Conservation (phyloP, 2,329 filamentous ascomycete species). For the Pseudocercospora vitis region DNA sequence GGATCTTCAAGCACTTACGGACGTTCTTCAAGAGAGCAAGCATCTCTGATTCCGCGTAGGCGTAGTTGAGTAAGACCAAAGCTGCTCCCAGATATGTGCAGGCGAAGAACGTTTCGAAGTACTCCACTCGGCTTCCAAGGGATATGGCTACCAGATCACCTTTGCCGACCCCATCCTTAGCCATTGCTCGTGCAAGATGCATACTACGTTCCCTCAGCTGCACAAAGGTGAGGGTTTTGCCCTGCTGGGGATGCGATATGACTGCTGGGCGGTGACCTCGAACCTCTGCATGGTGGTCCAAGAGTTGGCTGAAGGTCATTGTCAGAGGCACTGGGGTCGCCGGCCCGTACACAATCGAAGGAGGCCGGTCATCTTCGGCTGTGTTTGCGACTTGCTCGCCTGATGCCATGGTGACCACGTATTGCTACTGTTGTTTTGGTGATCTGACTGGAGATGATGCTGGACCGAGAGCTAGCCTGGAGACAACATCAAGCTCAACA, state of each 20-base stretch:
- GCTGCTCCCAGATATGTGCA: slow-evolving; percentile 34
- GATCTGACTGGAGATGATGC: no score
- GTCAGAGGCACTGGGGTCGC: slow-evolving; percentile 32
- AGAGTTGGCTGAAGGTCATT: slow-evolving; percentile 33
- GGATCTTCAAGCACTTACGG: slow-evolving; percentile 43
- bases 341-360: slow-evolving; percentile 34
- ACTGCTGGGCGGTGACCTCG: slow-evolving; percentile 30
- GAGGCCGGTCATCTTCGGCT: slow-evolving; percentile 25
- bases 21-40: slow-evolving; percentile 67
- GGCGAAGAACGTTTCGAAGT: slow-evolving; percentile 39
- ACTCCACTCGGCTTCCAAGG: slow-evolving; percentile 34
- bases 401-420: slow-evolving; percentile 18
- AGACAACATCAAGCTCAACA: no score
- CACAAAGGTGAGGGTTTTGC: slow-evolving; percentile 25
- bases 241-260: slow-evolving; percentile 33
- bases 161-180: slow-evolving; percentile 32
- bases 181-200: slow-evolving; percentile 31
- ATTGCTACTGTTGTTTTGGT: no score
- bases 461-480: no score
- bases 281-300: slow-evolving; percentile 33
- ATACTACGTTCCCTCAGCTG: slow-evolving; percentile 32
- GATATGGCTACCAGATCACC: slow-evolving; percentile 35
- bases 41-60: slow-evolving; percentile 68
- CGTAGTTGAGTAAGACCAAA: slow-evolving; percentile 72
- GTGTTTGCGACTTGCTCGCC: neutral